Base-by-base conservation (phyloP, 768 basidiomycete species). In the Rhodotorula babjevae region DNA sequence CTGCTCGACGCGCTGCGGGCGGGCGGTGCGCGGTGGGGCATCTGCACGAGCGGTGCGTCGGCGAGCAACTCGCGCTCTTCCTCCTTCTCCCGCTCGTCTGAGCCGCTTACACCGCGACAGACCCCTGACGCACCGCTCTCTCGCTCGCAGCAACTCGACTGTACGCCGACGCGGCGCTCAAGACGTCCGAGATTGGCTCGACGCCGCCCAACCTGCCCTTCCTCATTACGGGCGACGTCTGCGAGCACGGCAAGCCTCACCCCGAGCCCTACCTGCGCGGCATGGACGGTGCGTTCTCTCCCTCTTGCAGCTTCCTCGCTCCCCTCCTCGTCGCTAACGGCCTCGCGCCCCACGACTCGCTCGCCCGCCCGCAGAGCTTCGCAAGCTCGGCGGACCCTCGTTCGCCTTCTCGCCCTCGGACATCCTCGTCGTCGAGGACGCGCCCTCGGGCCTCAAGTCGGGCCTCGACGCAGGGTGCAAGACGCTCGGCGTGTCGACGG, bases 181-280 rank as follows among this genome's bases (percentile, higher is more conserved):
- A 85, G 53, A 85, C 85, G 49, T 87, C 88, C 56, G 85, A 84
- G 2, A 69, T 76, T 23, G 82, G 93, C 29, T n/a, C 71, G 0
- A 12, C 33, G 16, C 85, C 87, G 4, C 68, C 85, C 4, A 89
- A 90, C 5, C 81, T 81, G 4, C 83, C 82, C 60, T 87, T 87
- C 25, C 83, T 89, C 63, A 85, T 93, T 76, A 92, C 91, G 5
- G 87, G 89, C 14, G 86, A 89, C 80, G 89, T 93, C 73, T 88
- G 89, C 9, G 80, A 80, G 21, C 81, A 87, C 62, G 92, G 92
- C 58, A 94, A 94, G 82, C 93, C 93, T n/a, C 85, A 88, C 78
- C 92, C 93, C 1, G 91, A 86, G 49, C 93, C 93, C 31, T 96
- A 94, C 81, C 82, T 93, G 23, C 86, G 87, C 1, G 92, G 92